Evolutionary conservation across 495 filamentous ascomycete species (phyloP).

Genomic region (Cairneyella variabilis): DNA sequence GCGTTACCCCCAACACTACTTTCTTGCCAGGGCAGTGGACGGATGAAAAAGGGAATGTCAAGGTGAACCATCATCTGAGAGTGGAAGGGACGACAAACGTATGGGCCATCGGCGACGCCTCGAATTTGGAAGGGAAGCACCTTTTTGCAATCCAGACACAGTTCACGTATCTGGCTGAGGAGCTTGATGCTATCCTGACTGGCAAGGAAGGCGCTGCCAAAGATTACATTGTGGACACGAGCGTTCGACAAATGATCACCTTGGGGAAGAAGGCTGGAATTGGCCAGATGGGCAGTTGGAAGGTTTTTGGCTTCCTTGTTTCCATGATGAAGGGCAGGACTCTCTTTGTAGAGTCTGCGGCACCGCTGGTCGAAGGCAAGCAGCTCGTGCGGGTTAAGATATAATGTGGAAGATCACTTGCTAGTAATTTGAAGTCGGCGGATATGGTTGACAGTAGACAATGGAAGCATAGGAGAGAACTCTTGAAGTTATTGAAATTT

Average conservation of each 20-base stretch:
- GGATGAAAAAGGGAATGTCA: conserved; percentile 26
- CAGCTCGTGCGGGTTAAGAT: too few species aligned
- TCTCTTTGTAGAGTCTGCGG: not conserved
- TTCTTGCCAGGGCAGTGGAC: conserved; percentile 29
- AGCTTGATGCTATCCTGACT: not conserved
- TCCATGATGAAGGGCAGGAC: not conserved
- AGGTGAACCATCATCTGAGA: conserved; percentile 30
- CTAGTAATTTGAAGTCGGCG: too few species aligned
- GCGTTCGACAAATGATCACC: conserved; percentile 30
- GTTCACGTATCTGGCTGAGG: not conserved
- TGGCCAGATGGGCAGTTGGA: conserved; percentile 1
- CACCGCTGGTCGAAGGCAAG: conserved; percentile 1
- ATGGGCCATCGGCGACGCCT: conserved; percentile 36
- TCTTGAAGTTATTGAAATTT: too few species aligned
- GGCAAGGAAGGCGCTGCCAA: not conserved
- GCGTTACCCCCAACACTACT: conserved; percentile 34
- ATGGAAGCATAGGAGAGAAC: too few species aligned
- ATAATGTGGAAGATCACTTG: too few species aligned
- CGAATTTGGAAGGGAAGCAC: not conserved
- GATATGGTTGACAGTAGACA: too few species aligned
- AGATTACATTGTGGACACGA: conserved; percentile 2
- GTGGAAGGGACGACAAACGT: conserved; percentile 32
- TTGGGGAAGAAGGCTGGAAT: not conserved
- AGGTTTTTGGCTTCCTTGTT: not conserved
- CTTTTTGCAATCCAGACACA: not conserved